Evolutionary conservation across 495 filamentous ascomycete genomes (phyloP).

Genomic region (Tuber aestivum): DNA sequence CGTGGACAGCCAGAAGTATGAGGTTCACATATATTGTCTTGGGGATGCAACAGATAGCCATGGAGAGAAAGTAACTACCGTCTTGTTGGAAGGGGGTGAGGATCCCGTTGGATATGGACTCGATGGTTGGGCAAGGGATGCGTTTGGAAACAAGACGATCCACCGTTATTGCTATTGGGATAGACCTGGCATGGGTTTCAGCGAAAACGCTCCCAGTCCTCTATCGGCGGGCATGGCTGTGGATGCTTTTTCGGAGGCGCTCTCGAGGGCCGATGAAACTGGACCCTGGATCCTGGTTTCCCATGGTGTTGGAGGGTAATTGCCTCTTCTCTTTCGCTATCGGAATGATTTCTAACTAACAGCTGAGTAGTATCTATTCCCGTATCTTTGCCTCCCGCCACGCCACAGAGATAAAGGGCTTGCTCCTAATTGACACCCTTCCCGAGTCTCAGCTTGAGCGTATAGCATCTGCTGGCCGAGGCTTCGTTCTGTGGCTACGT

Average conservation of each 20-base stretch:
- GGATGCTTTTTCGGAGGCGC: slow-evolving; percentile 76
- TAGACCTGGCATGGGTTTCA: slow-evolving; percentile 74
- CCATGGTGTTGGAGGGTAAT: slow-evolving; percentile 34
- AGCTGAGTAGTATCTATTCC: slow-evolving; percentile 61
- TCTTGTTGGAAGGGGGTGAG: slow-evolving; percentile 77
- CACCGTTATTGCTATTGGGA: slow-evolving; percentile 91
- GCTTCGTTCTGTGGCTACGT: slow-evolving; percentile 77
- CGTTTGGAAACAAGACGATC: slow-evolving; percentile 68
- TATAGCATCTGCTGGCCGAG: slow-evolving; percentile 60
- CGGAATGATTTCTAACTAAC: background rate
- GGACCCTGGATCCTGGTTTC: slow-evolving; percentile 74
- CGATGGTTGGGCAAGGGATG: slow-evolving; percentile 62
- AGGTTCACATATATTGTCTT: slow-evolving; percentile 76
- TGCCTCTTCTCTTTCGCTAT: background rate
- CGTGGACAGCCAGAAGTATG: slow-evolving; percentile 77
- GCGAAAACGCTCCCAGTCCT: slow-evolving; percentile 88
- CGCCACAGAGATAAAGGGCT: slow-evolving; percentile 60
- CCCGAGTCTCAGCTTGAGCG: slow-evolving; percentile 75
- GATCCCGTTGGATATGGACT: slow-evolving; percentile 68
- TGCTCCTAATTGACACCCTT: slow-evolving; percentile 78
- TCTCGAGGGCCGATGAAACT: slow-evolving; percentile 70
- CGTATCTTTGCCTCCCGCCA: slow-evolving; percentile 84
- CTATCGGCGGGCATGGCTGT: slow-evolving; percentile 84
- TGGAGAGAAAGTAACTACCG: slow-evolving; percentile 57
- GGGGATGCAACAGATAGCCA: slow-evolving; percentile 55